Evolutionary conservation across 75 land plant genomes (phyloP).

Genomic region (Pinus albicaulis): DNA sequence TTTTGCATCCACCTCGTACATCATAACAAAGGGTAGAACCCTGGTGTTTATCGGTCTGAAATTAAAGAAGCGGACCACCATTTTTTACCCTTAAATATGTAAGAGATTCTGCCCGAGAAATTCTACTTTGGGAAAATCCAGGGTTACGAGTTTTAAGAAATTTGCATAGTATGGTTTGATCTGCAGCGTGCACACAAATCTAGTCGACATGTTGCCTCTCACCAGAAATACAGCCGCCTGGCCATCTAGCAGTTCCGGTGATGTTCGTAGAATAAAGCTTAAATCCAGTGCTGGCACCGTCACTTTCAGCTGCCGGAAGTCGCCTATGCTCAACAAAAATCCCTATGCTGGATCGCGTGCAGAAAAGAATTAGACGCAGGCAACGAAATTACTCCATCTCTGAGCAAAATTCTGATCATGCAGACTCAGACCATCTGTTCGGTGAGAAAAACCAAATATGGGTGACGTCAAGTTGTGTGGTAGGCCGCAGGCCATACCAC

Average conservation of each 20-base stretch:
- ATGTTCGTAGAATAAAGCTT: neutral
- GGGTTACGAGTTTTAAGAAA: neutral
- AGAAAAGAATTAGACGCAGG: neutral
- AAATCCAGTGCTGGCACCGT: neutral
- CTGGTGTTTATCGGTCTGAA: too few relatives aligned
- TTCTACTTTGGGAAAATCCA: too few relatives aligned
- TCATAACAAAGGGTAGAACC: too few relatives aligned
- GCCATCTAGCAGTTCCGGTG: neutral
- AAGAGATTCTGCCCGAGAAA: too few relatives aligned
- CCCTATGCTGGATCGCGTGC: neutral
- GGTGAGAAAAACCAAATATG: too few relatives aligned
- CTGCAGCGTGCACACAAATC: too few relatives aligned
- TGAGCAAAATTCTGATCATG: neutral
- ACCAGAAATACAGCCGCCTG: neutral
- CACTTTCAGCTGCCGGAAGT: constrained; percentile 1
- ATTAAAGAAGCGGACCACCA: too few relatives aligned
- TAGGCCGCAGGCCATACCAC: too few relatives aligned
- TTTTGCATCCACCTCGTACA: too few relatives aligned
- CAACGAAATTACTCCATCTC: neutral
- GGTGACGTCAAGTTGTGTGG: too few relatives aligned
- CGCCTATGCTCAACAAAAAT: neutral
- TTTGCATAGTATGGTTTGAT: neutral
- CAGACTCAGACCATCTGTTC: neutral
- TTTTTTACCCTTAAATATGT: too few relatives aligned
- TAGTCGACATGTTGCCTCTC: neutral